Evolutionary conservation across 352 stramenopile genomes (phyloP).

Genomic region (Pythium brassicae): DNA sequence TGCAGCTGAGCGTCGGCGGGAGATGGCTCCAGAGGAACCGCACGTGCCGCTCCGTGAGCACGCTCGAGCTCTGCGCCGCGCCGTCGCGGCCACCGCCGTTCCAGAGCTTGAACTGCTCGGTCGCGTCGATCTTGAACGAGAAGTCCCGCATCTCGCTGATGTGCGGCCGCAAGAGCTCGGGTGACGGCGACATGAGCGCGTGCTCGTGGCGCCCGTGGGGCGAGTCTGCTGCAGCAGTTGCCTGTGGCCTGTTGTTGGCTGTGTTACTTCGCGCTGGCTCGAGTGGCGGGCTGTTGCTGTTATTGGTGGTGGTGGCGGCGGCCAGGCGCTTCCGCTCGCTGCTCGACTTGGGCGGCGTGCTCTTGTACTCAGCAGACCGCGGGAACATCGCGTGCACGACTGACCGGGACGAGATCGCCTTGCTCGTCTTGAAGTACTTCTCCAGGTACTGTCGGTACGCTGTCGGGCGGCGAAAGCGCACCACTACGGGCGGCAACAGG

Average conservation of each 20-base stretch:
- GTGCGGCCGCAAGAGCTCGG: not conserved
- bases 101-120: constrained; percentile 53
- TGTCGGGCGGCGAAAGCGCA: constrained; percentile 49
- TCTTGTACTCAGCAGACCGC: constrained; percentile 61
- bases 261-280: not conserved
- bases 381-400: constrained; percentile 66
- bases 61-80: constrained; percentile 33
- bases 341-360: constrained; percentile 11
- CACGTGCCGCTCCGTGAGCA: constrained; percentile 68
- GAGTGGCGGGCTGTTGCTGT: not conserved
- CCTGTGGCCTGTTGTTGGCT: not conserved
- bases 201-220: not conserved
- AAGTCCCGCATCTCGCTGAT: constrained; percentile 38
- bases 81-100: constrained; percentile 12
- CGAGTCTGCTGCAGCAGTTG: not conserved
- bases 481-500: constrained; percentile 37
- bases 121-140: constrained; percentile 39
- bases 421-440: constrained; percentile 31
- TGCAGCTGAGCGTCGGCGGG: constrained; percentile 56
- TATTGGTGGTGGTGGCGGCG: not conserved
- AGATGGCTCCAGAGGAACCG: constrained; percentile 60
- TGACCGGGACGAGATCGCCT: constrained; percentile 35
- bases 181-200: not conserved
- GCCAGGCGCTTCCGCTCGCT: constrained; percentile 4
- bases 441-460: constrained; percentile 57